Evolutionary conservation across 768 basidiomycete species (phyloP), one percentile per base, ranked within the genome.

Genomic region (Mycena latifolia): DNA sequence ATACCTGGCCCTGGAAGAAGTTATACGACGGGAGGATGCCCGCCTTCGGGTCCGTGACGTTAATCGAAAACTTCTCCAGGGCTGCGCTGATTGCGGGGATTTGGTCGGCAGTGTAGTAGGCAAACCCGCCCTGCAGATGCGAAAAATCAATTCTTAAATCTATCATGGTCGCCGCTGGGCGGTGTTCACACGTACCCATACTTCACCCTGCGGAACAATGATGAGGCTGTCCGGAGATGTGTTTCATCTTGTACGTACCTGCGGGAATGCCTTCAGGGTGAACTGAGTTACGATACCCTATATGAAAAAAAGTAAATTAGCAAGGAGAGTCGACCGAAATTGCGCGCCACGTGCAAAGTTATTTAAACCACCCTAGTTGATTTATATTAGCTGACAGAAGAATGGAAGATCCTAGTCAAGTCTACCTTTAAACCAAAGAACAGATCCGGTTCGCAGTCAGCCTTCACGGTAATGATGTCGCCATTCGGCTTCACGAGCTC

Each of bases 211-310:
- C 12, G 6, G 20, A 11, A 31, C 20, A 39, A 15, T 10, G 85
- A 31, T 56, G 24, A 27, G 15, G 8, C 22, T 0, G 1, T 29
- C 15, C 9, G 22, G 5, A 17, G 15, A n/a, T 9, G 2, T 15
- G 9, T 15, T 17, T 51, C 5, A 37, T 18, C 3, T 22, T 1
- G 22, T 9, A 58, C 57, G 20, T 35, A 60, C 57, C 75, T 90
- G 88, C 8, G 89, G 84, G 70, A 80, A 81, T 0, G 86, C 79
- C 65, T 83, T 84, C 22, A 91, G 60, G 0, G 84, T 86, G 68
- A 91, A 86, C 43, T 75, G 80, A 0, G 89, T 90, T 3, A 90
- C 86, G 41, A 90, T 85, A 0, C 89, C 90, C 82, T 83, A 39
- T 12, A 39, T 39, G 29, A 1, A 27, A 50, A 22, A 24, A 0